Evolutionary conservation across 2,329 filamentous ascomycete genomes (phyloP).

Genomic region (Emergomyces pasteurianus): DNA sequence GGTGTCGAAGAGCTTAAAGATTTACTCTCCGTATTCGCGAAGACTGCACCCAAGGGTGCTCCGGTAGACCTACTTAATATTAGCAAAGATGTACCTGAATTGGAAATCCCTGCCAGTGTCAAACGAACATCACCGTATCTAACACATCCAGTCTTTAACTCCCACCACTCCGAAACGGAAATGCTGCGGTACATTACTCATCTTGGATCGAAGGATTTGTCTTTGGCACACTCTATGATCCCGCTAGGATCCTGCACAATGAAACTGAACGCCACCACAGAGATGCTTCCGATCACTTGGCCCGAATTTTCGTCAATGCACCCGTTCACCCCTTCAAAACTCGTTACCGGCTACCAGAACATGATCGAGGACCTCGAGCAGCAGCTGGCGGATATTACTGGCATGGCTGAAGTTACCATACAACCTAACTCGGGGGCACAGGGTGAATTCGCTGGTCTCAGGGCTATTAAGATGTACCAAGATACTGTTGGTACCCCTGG

Average conservation of each 20-base stretch:
- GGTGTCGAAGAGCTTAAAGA: slow-evolving; percentile 43
- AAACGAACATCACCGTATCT: slow-evolving; percentile 64
- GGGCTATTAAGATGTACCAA: slow-evolving; percentile 76
- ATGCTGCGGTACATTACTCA: slow-evolving; percentile 88
- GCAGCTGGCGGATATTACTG: slow-evolving; percentile 72
- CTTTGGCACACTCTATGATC: slow-evolving; percentile 94
- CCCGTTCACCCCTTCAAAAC: slow-evolving; percentile 57
- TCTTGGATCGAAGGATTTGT: slow-evolving; percentile 86
- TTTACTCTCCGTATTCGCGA: slow-evolving; percentile 46
- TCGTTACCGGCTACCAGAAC: slow-evolving; percentile 54
- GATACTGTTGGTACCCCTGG: slow-evolving; percentile 50
- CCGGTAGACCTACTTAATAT: slow-evolving; percentile 17
- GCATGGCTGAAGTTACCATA: slow-evolving; percentile 77
- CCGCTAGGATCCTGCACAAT: slow-evolving; percentile 94
- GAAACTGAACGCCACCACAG: slow-evolving; percentile 90
- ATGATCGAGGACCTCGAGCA: slow-evolving; percentile 62
- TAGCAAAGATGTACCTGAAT: slow-evolving; percentile 25
- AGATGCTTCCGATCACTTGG: slow-evolving; percentile 80
- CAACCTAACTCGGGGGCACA: slow-evolving; percentile 95
- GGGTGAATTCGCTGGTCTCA: slow-evolving; percentile 84
- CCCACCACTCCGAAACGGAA: slow-evolving; percentile 88
- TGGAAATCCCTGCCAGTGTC: slow-evolving; percentile 41
- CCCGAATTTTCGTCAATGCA: slow-evolving; percentile 68
- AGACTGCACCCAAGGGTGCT: slow-evolving; percentile 28
- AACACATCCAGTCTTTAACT: slow-evolving; percentile 89